Evolutionary conservation across 2,329 filamentous ascomycete genomes (phyloP).

Genomic region (Xylaria hypoxylon): DNA sequence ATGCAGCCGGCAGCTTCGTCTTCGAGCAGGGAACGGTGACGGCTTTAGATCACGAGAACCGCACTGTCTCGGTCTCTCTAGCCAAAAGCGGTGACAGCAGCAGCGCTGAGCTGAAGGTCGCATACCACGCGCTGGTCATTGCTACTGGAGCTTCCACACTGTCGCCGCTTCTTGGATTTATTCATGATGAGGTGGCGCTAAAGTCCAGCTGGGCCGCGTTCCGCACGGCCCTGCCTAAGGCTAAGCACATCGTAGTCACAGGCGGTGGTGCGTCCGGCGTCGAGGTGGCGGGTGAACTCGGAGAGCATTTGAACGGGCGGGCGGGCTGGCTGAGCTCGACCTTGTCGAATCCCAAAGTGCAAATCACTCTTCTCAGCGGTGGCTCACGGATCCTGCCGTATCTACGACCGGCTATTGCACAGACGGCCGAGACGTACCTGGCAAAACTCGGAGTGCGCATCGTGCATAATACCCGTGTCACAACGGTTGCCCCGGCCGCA

Average conservation of each 20-base stretch:
- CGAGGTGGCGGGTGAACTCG: slow-evolving; percentile 63
- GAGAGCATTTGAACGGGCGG: slow-evolving; percentile 62
- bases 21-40: slow-evolving; percentile 58
- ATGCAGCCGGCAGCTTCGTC: slow-evolving; percentile 52
- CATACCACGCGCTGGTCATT: slow-evolving; percentile 60
- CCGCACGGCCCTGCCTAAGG: slow-evolving; percentile 53
- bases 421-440: slow-evolving; percentile 56
- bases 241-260: slow-evolving; percentile 58
- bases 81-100: slow-evolving; percentile 2
- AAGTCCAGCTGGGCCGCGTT: slow-evolving; percentile 54
- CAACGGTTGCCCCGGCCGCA: slow-evolving; percentile 46
- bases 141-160: slow-evolving; percentile 60
- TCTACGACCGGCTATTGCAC: slow-evolving; percentile 54
- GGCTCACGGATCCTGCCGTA: slow-evolving; percentile 55
- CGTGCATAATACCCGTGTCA: slow-evolving; percentile 56
- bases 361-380: slow-evolving; percentile 59
- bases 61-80: slow-evolving; percentile 50
- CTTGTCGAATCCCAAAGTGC: slow-evolving; percentile 52
- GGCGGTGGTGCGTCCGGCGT: slow-evolving; percentile 59
- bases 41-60: slow-evolving; percentile 51
- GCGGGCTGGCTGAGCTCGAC: slow-evolving; percentile 54
- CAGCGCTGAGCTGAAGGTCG: slow-evolving; percentile 41
- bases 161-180: slow-evolving; percentile 59
- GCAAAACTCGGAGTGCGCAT: slow-evolving; percentile 60
- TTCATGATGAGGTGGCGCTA: slow-evolving; percentile 50